Base-by-base conservation (phyloP, 2,329 filamentous ascomycete genomes). In the Emericellopsis cladophorae region DNA sequence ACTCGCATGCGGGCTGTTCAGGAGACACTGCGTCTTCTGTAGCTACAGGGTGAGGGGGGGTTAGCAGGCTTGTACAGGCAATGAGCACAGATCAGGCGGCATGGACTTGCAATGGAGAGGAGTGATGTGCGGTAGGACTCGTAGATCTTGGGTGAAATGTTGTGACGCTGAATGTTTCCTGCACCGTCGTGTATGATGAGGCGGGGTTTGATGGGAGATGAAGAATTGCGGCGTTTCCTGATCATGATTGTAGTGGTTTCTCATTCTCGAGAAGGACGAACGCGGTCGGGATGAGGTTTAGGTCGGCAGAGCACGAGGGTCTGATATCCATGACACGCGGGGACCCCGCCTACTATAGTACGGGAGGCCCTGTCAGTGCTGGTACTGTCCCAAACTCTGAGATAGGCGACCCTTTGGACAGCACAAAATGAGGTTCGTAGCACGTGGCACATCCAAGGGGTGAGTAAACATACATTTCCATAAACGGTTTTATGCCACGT, bases 141-240 rank as follows among this genome's bases (percentile, higher is more conserved):
- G 51, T 80, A 82, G 44, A 73, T 67, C 15, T 72, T 64, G 0
- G 72, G 70, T 4, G 77, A 66, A 33, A 83, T 68, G 43, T 68
- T 76, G 7, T 66, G 57, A 4, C 73, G 79, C 22, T 67, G 68
- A 49, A 86, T 79, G 53, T 81, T 80, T 37, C 82, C 82, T 2
- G 83, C 82, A 29, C 82, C 82, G 53, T 82, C 83, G 51, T 85
- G 81, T 51, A 85, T 75, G 53, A 84, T 80, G 26, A 84, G 55
- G 9, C 77, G 69, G 4, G 80, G 79, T 51, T 64, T 61, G 29
- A 68, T 44, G 40, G 26, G 26, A 68, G 45, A 40, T 9, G 26
- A 29, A 29, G 26, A 29, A 7, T 31, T 29, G 18, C 7, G 12
- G 26, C 12, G 26, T 12, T 29, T 29, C 6, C 12, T 29, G 6